A percentile compares a stretch with the other conserved stretches of the same genome.
Evolutionary conservation across 306 rosid species (phyloP).

Genomic region (Cicer pinnatifidum): DNA sequence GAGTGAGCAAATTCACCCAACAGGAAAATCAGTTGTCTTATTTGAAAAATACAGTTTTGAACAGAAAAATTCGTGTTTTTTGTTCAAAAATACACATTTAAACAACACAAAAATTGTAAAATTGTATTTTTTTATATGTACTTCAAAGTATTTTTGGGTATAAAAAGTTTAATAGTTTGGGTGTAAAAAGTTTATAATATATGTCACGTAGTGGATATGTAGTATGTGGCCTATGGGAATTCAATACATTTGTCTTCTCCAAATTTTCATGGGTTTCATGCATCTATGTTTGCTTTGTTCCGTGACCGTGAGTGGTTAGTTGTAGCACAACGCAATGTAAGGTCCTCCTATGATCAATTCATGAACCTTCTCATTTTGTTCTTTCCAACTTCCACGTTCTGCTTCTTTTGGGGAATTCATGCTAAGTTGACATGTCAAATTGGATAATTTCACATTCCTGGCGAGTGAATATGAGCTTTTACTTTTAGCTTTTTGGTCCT

Average conservation of each 20-base stretch:
- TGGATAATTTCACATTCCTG: constrained; percentile 35
- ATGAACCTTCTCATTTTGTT: constrained; percentile 19
- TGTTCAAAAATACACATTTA: no score
- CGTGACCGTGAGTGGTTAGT: constrained; percentile 48
- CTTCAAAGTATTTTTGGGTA: no score
- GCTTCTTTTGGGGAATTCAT: constrained; percentile 33
- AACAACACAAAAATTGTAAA: no score
- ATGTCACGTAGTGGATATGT: neutral
- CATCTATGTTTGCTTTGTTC: constrained; percentile 16
- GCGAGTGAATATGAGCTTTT: neutral
- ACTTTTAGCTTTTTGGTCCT: constrained; percentile 34
- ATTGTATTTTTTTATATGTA: no score
- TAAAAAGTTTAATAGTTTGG: no score
- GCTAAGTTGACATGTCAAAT: constrained; percentile 12
- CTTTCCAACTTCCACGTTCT: neutral
- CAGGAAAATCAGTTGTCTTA: no score
- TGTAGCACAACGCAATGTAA: neutral
- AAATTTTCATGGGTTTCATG: constrained; percentile 48
- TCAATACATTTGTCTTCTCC: neutral
- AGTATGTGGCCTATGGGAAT: neutral
- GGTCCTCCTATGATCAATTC: neutral
- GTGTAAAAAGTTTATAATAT: no score
- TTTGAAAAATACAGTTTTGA: no score
- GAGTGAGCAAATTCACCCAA: no score
- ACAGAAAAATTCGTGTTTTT: no score